These are phyloP conservation scores for Lepiota venenata DNA, from an alignment of 768 basidiomycete species.

Conservation along the genomic window DNA sequence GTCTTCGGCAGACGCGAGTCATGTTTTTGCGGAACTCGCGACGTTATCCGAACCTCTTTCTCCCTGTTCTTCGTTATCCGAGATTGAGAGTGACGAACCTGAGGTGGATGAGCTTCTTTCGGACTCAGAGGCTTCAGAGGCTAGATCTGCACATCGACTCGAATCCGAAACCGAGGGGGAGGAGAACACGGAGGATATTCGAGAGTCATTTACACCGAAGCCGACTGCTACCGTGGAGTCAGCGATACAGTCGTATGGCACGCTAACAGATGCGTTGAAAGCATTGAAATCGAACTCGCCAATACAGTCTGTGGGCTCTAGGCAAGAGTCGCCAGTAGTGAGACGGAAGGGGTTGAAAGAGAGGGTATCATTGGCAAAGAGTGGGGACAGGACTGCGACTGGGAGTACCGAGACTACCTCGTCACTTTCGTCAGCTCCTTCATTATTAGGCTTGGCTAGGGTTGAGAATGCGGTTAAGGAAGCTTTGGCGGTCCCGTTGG, in stretches of 20 bases:
- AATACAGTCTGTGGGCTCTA: not conserved
- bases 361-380: too few relatives aligned
- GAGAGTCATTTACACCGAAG: not conserved
- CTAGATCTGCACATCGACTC: not conserved
- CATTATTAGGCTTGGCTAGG: too few relatives aligned
- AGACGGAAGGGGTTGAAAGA: too few relatives aligned
- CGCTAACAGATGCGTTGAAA: not conserved
- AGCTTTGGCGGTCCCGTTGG: too few relatives aligned
- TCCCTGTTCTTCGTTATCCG: not conserved
- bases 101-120: slow-evolving; percentile 6
- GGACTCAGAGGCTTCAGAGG: not conserved
- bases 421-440: too few relatives aligned
- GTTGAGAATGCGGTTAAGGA: too few relatives aligned
- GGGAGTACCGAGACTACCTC: too few relatives aligned
- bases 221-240: not conserved
- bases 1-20: not conserved
- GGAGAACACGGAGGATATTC: not conserved
- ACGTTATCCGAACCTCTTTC: slow-evolving; percentile 3
- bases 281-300: not conserved
- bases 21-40: not conserved
- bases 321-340: not conserved
- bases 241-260: not conserved
- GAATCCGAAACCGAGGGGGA: too few relatives aligned
- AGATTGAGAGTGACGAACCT: not conserved
- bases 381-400: too few relatives aligned